Base-by-base conservation (phyloP, 176 grass and related monocot genomes). In the Triticum timopheevii region DNA sequence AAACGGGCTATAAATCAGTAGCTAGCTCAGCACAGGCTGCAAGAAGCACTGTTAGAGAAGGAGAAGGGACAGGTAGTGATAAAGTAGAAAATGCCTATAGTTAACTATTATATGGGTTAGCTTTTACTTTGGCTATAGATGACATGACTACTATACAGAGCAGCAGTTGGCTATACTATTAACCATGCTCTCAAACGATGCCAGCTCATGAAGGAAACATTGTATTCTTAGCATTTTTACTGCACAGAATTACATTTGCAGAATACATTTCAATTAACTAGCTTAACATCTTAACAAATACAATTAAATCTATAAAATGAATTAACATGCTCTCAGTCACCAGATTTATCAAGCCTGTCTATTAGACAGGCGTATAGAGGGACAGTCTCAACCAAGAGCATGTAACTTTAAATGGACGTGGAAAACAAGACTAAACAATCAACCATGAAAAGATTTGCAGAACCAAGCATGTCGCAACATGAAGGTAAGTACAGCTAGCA, bases 211-310 rank as follows among this genome's bases (percentile, higher is more conserved):
- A 44, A 54, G 12, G 16, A 74, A 83, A 40, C 24, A 61, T 22
- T n/a, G 52, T 17, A 3, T 59, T 13, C n/a, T 76, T 58, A 65
- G 38, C 19, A 73, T 70, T 52, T 31, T 13, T 33, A 9, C 25
- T 35, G 6, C 66, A 81, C 10, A 81, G 63, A 76, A 81, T 13
- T n/a, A 31, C 77, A 81, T 33, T 47, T 62, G 71, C 27, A 34
- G 22, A 81, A 9, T 50, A 3, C n/a, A 81, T 50, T 50, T 12
- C 6, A 50, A 44, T 67, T 11, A 66, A 47, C 20, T 67, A 67
- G 10, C 25, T 8, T 33, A 82, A 56, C 8, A 77, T 31, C 27
- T 30, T 52, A 49, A 52, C 16, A 77, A 56, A 54, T 8, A 17
- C 9, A 19, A 52, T 76, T 25, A 31, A 76, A 77, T 35, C 31